phyloP scores from a whole-genome alignment of 192 early-diverging fungal genomes.

The Diversispora epigaea region DNA sequence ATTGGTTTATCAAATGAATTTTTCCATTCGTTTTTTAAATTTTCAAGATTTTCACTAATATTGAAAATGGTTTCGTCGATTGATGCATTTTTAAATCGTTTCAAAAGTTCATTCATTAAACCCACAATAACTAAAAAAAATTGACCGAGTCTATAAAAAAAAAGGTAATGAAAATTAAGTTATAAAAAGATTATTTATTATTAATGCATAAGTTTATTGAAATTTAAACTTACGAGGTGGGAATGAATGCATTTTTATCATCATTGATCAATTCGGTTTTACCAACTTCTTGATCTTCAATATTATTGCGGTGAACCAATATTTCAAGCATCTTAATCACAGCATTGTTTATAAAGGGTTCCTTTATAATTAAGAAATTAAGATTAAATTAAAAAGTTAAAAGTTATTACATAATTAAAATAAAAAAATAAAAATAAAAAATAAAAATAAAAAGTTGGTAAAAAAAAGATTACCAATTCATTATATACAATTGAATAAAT shows the following conservation, averaged over 20 bases:
- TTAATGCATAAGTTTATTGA: neutral
- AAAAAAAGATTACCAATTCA: slow-evolving; percentile 6
- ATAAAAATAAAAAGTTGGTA: too few relatives aligned
- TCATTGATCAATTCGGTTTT: neutral
- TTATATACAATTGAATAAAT: slow-evolving; percentile 40
- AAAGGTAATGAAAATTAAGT: neutral
- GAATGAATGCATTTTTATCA: slow-evolving; percentile 17
- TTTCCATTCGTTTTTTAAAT: slow-evolving; percentile 22
- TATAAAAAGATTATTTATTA: neutral
- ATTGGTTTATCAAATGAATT: neutral
- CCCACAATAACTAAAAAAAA: slow-evolving; percentile 40
- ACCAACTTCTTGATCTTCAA: slow-evolving; percentile 7
- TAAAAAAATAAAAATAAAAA: neutral
- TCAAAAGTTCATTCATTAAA: slow-evolving; percentile 40
- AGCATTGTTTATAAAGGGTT: slow-evolving; percentile 25
- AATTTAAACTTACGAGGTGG: slow-evolving; percentile 26
- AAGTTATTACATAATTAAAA: neutral
- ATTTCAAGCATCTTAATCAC: slow-evolving; percentile 23
- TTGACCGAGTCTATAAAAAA: slow-evolving; percentile 12
- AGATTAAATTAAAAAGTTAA: neutral
- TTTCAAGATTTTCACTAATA: neutral
- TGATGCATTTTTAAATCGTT: slow-evolving; percentile 35
- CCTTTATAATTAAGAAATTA: slow-evolving; percentile 32
- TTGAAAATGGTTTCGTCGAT: slow-evolving; percentile 7
- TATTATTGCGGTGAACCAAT: slow-evolving; percentile 32